Percentiles rank a stretch among this genome's conserved stretches.
Conservation (phyloP, 345 rosid species). For the Rubroshorea leprosula region DNA sequence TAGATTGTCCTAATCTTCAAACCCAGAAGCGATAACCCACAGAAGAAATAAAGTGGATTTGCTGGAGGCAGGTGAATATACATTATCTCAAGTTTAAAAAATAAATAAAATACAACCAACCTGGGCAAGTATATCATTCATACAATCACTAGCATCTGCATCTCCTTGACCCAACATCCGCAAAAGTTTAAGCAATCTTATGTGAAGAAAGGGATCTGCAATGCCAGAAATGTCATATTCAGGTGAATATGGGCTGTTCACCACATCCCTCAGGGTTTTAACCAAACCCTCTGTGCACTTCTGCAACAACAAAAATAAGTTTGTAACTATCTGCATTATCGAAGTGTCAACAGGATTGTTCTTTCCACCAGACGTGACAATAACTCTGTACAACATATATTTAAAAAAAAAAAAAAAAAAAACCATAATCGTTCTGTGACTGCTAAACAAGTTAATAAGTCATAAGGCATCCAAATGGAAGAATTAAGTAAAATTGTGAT, state of each 20-base stretch:
- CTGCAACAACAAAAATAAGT: slow-evolving; percentile 35
- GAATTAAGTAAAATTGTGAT: background rate
- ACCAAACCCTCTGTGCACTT: slow-evolving; percentile 90
- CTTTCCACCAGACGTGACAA: background rate
- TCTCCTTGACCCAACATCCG: slow-evolving; percentile 93
- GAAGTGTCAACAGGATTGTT: slow-evolving; percentile 5
- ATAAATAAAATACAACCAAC: slow-evolving; percentile 34
- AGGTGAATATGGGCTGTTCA: slow-evolving; percentile 91
- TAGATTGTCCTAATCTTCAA: background rate
- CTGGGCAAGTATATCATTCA: slow-evolving; percentile 99
- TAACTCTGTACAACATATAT: background rate
- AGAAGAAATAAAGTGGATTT: background rate
- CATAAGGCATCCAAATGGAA: too few relatives aligned
- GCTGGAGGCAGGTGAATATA: background rate
- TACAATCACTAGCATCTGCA: slow-evolving; percentile 84
- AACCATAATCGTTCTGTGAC: background rate
- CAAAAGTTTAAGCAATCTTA: slow-evolving; percentile 86
- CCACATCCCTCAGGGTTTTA: slow-evolving; percentile 74
- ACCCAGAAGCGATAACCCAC: background rate
- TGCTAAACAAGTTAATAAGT: slow-evolving; percentile 13
- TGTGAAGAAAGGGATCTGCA: slow-evolving; percentile 96
- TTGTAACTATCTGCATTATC: background rate
- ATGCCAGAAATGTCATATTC: slow-evolving; percentile 99
- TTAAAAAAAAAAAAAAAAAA: background rate
- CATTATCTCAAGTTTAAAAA: background rate